Conservation (phyloP, 1,284 basidiomycete species). For the Entoloma clypeatum region DNA sequence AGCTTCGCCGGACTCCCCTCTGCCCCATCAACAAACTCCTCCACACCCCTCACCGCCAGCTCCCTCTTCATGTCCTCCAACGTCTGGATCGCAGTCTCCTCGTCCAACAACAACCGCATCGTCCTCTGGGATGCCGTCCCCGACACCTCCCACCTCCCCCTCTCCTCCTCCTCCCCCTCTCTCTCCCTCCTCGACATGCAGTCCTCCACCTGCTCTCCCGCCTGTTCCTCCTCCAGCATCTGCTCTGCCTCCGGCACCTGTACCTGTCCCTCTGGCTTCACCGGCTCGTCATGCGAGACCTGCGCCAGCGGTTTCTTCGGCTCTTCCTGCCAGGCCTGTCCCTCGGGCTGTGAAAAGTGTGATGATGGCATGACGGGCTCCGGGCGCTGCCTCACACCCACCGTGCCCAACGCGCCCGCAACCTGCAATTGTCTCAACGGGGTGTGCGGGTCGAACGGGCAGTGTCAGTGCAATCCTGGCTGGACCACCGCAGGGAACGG, state of each 20-base stretch:
- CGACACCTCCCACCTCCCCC: conserved; percentile 65
- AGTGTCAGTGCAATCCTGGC: conserved; percentile 72
- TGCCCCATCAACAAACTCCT: conserved; percentile 43
- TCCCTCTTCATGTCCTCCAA: conserved; percentile 63
- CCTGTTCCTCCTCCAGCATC: conserved; percentile 66
- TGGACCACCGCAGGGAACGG: conserved; percentile 70
- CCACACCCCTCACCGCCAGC: conserved; percentile 48
- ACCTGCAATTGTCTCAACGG: conserved; percentile 79
- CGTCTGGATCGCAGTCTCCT: conserved; percentile 61
- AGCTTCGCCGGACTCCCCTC: conserved; percentile 56
- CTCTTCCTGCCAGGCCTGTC: conserved; percentile 62
- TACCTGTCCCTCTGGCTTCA: conserved; percentile 67
- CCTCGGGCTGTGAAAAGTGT: conserved; percentile 61
- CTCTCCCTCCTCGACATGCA: conserved; percentile 63
- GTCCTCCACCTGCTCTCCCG: conserved; percentile 64
- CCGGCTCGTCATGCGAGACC: conserved; percentile 71
- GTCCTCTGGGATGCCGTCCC: conserved; percentile 77
- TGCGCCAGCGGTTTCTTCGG: conserved; percentile 74
- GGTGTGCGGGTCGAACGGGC: conserved; percentile 57
- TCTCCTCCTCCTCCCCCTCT: conserved; percentile 36
- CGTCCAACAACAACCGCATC: conserved; percentile 49
- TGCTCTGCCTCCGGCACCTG: conserved; percentile 70
- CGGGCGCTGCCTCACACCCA: conserved; percentile 58
- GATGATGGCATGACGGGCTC: conserved; percentile 74
- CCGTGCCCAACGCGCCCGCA: conserved; percentile 48